Conservation (phyloP, 306 rosid species). For the Geum urbanum region DNA sequence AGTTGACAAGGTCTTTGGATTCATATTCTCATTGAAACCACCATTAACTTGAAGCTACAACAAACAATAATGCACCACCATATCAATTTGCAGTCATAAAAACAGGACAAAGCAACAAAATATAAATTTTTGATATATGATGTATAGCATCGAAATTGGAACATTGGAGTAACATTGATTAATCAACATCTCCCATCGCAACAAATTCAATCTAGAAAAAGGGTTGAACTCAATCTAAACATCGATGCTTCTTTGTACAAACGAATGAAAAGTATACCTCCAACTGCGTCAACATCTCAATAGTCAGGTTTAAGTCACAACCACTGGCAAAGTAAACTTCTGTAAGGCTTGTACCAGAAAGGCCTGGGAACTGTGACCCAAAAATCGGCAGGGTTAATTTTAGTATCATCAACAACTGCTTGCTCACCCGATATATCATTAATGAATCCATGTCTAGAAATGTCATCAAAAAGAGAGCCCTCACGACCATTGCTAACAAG, state of each 20-base stretch:
- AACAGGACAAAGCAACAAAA: conserved; percentile 1
- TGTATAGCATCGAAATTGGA: neutral
- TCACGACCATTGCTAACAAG: conserved; percentile 48
- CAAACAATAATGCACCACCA: conserved; percentile 22
- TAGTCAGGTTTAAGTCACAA: conserved; percentile 67
- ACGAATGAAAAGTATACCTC: conserved; percentile 48
- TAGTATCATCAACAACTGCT: conserved; percentile 48
- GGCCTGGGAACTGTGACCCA: conserved; percentile 87
- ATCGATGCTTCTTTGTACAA: no score
- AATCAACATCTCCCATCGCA: neutral
- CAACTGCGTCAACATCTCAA: conserved; percentile 92
- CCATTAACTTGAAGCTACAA: conserved; percentile 92
- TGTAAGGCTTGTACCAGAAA: conserved; percentile 81
- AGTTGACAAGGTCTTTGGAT: conserved; percentile 59
- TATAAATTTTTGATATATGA: neutral
- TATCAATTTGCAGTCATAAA: conserved; percentile 13
- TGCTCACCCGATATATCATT: conserved; percentile 61
- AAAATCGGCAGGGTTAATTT: conserved; percentile 69
- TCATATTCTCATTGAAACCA: conserved; percentile 62
- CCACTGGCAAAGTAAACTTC: conserved; percentile 89
- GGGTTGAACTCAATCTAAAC: no score
- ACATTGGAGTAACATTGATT: neutral
- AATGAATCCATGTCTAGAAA: conserved; percentile 56
- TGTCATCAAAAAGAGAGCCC: conserved; percentile 50
- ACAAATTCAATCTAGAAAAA: conserved; percentile 21